A percentile compares a stretch with the other conserved stretches of the same genome.
These are phyloP conservation scores for Aureobasidium sp. DNA, from an alignment of 2,329 filamentous ascomycete species.

Conservation along the genomic window DNA sequence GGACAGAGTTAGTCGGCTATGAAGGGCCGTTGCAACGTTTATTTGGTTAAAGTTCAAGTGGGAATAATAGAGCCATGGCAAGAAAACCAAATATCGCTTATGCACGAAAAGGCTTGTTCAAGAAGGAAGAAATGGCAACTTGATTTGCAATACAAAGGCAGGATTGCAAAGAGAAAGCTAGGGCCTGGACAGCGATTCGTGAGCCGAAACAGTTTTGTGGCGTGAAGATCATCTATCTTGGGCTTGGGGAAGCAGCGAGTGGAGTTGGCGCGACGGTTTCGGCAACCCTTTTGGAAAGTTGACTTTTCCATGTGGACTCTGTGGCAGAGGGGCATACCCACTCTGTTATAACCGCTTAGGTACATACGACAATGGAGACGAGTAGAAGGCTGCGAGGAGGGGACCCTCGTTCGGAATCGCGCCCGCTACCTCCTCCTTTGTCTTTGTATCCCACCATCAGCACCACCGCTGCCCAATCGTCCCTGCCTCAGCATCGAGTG, in stretches of 20 bases:
- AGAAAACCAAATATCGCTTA: neutral
- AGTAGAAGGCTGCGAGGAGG: constrained; percentile 2
- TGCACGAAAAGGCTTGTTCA: neutral
- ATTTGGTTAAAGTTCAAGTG: neutral
- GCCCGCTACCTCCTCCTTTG: neutral
- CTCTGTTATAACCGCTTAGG: constrained; percentile 2
- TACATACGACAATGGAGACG: neutral
- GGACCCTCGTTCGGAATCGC: neutral
- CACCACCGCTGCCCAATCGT: neutral
- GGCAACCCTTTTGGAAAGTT: neutral
- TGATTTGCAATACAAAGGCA: neutral
- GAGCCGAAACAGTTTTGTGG: neutral
- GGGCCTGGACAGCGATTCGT: neutral
- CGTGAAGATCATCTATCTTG: neutral
- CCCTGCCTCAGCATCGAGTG: neutral
- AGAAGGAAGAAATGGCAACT: neutral
- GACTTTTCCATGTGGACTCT: constrained; percentile 4
- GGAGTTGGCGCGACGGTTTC: neutral
- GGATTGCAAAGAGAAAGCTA: neutral
- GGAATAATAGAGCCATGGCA: neutral
- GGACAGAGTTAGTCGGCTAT: neutral
- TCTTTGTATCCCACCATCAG: neutral
- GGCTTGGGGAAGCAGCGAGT: constrained; percentile 6
- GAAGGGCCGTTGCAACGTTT: constrained; percentile 1
- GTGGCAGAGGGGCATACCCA: neutral